Evolutionary conservation across 208 protist species (phyloP), one percentile per base, ranked within the genome.

Genomic region (Spongospora subterranea): DNA sequence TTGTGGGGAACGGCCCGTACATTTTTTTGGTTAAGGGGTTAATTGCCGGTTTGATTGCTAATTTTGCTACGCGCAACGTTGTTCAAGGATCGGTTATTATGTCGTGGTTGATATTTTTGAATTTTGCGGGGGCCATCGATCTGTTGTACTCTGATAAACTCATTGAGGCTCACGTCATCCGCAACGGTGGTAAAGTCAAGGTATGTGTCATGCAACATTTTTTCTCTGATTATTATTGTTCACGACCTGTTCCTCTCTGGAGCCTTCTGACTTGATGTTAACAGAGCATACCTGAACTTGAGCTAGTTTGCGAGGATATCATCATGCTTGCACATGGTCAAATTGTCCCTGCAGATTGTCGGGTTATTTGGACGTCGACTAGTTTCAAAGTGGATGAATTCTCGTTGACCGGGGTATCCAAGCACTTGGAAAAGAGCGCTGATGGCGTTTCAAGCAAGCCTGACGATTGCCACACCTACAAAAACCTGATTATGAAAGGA

Each of bases 281-380:
- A 29, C 24, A 60, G 50, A 60, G 6, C 6, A 60, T 60, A 6
- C 24, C 50, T 60, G 50, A 6, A 6, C 6, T 60, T 60, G 95
- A 98, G 40, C 91, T 99, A 32, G 98, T 99, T 0, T 96, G 95
- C 0, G 98, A 98, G 13, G 98, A 99, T 92, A 91, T 99, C 38
- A 94, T 99, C 6, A 90, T 97, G 43, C 92, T 99, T 29, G 0
- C 11, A 20, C 96, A 96, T 13, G 98, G 98, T 20, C 96, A 98
- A 89, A 95, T 97, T 60, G 96, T 99, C 29, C 96, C 98, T 0
- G 98, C 98, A 0, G 98, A 99, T 92, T 93, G 97, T 60, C 97
- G 97, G 45, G 66, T 99, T 0, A 1, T 97, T 13, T 66, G n/a
- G n/a, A n/a, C 95, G 24, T 96, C 96, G 88, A 76, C 93, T 6